Percentiles rank a stretch among this genome's conserved stretches.
These are phyloP conservation scores for Dovyalis caffra DNA, from an alignment of 345 rosid genomes.

Conservation along the genomic window DNA sequence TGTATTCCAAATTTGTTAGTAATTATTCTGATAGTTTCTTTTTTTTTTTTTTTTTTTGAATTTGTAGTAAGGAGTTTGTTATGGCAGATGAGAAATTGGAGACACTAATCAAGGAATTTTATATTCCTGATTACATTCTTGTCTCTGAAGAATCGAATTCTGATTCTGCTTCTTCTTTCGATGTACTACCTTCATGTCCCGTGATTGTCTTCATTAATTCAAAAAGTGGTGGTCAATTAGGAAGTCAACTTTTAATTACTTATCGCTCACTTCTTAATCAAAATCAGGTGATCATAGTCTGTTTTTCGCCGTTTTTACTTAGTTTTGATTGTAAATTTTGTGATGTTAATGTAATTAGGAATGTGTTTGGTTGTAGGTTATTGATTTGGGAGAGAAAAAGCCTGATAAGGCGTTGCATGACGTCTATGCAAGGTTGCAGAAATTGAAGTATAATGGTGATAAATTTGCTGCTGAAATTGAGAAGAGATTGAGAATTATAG, in stretches of 20 bases:
- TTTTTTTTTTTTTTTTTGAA: background rate
- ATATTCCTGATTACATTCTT: constrained; percentile 48
- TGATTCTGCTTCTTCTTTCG: background rate
- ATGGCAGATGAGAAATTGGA: constrained; percentile 5
- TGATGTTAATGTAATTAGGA: background rate
- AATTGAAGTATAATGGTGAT: constrained; percentile 45
- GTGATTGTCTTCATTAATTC: constrained; percentile 66
- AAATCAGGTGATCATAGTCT: constrained; percentile 41
- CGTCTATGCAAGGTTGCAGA: constrained; percentile 44
- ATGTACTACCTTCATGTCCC: constrained; percentile 44
- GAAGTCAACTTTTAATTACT: constrained; percentile 53
- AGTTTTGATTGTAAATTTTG: background rate
- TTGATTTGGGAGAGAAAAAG: constrained; percentile 50
- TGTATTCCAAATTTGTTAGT: background rate
- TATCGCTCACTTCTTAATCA: constrained; percentile 52
- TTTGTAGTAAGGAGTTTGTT: constrained; percentile 22
- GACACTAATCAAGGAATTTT: constrained; percentile 25
- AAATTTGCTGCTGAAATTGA: constrained; percentile 47
- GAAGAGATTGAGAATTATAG: constrained; percentile 55
- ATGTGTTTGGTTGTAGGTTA: constrained; percentile 40
- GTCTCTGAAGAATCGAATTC: constrained; percentile 27
- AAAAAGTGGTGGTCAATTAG: constrained; percentile 78
- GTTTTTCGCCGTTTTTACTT: background rate
- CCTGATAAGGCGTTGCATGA: constrained; percentile 53
- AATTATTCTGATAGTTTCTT: background rate